Percentiles rank a stretch among this genome's conserved stretches.
phyloP scores from a whole-genome alignment of 2,329 filamentous ascomycete genomes.

The Cyphellophora attinorum region DNA sequence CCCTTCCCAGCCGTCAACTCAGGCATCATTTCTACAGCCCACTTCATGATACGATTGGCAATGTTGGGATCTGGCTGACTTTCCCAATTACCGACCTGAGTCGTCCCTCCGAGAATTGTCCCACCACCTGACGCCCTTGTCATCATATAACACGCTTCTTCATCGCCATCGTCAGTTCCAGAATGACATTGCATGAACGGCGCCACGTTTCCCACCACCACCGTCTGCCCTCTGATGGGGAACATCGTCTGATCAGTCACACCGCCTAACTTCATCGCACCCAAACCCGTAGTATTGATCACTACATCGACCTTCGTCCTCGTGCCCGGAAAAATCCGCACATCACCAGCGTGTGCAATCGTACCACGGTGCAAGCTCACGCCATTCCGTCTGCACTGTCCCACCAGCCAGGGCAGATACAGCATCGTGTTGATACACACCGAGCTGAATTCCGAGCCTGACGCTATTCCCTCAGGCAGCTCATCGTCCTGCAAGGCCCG shows the following conservation, averaged over 20 bases:
- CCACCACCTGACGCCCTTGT: slow-evolving; percentile 64
- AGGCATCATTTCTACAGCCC: slow-evolving; percentile 55
- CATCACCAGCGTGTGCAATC: slow-evolving; percentile 61
- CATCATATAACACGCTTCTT: slow-evolving; percentile 73
- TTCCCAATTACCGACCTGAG: slow-evolving; percentile 71
- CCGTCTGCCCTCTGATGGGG: slow-evolving; percentile 72
- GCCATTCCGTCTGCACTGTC: slow-evolving; percentile 61
- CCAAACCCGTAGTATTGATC: slow-evolving; percentile 75
- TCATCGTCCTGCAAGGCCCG: slow-evolving; percentile 26
- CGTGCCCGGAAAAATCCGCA: slow-evolving; percentile 53
- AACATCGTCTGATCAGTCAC: slow-evolving; percentile 64
- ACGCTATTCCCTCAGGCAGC: slow-evolving; percentile 57
- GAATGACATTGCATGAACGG: slow-evolving; percentile 59
- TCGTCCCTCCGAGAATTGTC: slow-evolving; percentile 74
- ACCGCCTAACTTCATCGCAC: slow-evolving; percentile 65
- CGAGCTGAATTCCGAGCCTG: slow-evolving; percentile 65
- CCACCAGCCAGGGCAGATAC: slow-evolving; percentile 75
- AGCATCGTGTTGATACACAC: slow-evolving; percentile 83
- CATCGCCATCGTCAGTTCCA: slow-evolving; percentile 60
- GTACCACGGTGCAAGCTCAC: slow-evolving; percentile 54
- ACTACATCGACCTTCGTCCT: slow-evolving; percentile 55
- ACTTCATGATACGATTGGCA: slow-evolving; percentile 70
- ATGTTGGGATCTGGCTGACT: slow-evolving; percentile 65
- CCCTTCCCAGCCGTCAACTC: slow-evolving; percentile 51
- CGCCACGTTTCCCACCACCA: slow-evolving; percentile 69